Percentiles rank a stretch among this genome's conserved stretches.
phyloP scores from a whole-genome alignment of 257 asterid species.

The Henckelia pumila region DNA sequence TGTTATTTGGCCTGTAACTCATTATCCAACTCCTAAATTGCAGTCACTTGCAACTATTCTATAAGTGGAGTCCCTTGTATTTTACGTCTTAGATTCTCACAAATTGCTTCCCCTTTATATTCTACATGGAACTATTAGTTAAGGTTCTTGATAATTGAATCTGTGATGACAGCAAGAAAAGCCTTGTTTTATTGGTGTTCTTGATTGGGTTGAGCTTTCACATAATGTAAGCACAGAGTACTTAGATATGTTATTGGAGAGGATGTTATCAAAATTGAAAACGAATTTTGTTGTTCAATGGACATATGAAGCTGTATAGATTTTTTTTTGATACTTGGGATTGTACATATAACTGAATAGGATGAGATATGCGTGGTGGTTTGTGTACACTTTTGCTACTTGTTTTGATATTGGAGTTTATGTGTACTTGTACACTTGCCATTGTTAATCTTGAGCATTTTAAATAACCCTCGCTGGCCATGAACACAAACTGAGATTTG shows the following conservation, averaged over 20 bases:
- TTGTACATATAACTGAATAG: not conserved
- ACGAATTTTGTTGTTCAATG: not conserved
- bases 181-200: not conserved
- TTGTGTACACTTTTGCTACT: no score
- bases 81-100: slow-evolving; percentile 1
- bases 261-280: not conserved
- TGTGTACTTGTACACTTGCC: not conserved
- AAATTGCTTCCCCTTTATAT: not conserved
- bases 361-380: not conserved
- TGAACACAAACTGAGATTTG: not conserved
- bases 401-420: not conserved
- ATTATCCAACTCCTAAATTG: not conserved
- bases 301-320: not conserved
- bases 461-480: not conserved
- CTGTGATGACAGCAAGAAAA: not conserved
- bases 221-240: not conserved
- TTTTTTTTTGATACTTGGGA: not conserved
- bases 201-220: slow-evolving; percentile 13
- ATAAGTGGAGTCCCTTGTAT: not conserved
- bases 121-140: not conserved
- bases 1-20: not conserved
- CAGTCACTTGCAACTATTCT: not conserved
- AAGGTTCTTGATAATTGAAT: slow-evolving; percentile 8
- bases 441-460: no score
- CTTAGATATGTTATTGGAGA: not conserved